phyloP scores from a whole-genome alignment of 768 basidiomycete species.

The Xerocomus spinulosus region DNA sequence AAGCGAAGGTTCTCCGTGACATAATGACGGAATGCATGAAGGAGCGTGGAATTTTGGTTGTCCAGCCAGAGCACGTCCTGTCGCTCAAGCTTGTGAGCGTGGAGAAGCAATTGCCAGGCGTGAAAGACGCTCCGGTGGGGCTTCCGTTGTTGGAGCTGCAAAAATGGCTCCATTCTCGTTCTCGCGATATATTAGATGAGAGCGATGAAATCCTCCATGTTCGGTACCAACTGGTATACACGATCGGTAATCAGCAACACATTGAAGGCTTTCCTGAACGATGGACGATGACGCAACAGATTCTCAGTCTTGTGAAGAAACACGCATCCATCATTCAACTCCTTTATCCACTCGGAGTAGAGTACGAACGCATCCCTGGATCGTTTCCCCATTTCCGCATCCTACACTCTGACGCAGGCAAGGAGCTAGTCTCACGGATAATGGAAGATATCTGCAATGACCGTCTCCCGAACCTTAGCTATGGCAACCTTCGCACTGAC shows the following conservation, averaged over 20 bases:
- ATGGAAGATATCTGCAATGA: neutral
- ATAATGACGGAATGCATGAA: conserved; percentile 28
- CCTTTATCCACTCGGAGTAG: neutral
- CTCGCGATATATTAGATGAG: neutral
- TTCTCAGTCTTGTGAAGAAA: neutral
- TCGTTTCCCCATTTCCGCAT: neutral
- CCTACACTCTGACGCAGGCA: neutral
- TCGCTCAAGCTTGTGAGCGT: conserved; percentile 42
- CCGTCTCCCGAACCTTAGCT: neutral
- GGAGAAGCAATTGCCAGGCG: conserved; percentile 3
- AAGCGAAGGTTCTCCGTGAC: conserved; percentile 5
- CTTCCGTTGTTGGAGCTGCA: conserved; percentile 11
- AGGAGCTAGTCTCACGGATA: neutral
- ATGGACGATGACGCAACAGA: no score
- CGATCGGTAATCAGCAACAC: neutral
- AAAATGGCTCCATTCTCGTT: neutral
- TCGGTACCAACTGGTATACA: neutral
- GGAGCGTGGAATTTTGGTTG: conserved; percentile 39
- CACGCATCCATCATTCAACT: neutral
- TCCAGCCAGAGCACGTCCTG: conserved; percentile 48
- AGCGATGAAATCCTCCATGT: no score
- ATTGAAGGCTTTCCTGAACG: neutral
- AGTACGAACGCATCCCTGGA: neutral
- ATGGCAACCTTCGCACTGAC: neutral
- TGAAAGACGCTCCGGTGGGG: conserved; percentile 15